These are phyloP conservation scores for Cutaneotrichosporon daszewskae DNA, from an alignment of 1,284 basidiomycete species.

Conservation along the genomic window DNA sequence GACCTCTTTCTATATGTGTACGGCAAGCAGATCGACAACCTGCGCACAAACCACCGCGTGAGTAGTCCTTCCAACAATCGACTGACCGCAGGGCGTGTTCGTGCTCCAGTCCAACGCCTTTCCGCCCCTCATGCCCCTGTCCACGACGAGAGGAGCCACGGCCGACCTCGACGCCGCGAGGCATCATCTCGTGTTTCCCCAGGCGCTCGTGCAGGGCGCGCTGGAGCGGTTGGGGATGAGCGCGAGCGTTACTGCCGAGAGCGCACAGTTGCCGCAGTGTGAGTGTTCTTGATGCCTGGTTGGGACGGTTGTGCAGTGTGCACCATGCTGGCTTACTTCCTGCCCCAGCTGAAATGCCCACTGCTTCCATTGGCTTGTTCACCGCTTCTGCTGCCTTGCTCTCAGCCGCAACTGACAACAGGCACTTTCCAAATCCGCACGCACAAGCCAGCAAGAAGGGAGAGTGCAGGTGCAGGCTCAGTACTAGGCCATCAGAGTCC, in stretches of 20 bases:
- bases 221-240: constrained; percentile 69
- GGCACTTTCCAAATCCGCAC: too few relatives aligned
- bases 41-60: constrained; percentile 88
- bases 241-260: constrained; percentile 67
- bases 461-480: too few relatives aligned
- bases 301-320: too few relatives aligned
- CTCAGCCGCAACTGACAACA: not conserved
- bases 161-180: constrained; percentile 68
- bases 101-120: constrained; percentile 88
- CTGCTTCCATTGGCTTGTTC: too few relatives aligned
- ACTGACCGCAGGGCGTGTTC: constrained; percentile 67
- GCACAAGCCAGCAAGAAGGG: too few relatives aligned
- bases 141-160: constrained; percentile 61
- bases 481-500: too few relatives aligned
- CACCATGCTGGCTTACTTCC: too few relatives aligned
- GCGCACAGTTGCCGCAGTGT: constrained; percentile 79
- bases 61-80: constrained; percentile 13
- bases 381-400: not conserved
- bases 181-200: constrained; percentile 71
- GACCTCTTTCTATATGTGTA: constrained; percentile 57
- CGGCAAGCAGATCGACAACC: constrained; percentile 83
- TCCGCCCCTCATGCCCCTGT: constrained; percentile 70
- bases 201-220: constrained; percentile 76
- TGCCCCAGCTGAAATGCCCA: too few relatives aligned
- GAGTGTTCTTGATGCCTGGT: constrained; percentile 41